Percentiles rank a stretch among this genome's conserved stretches.
Conservation (phyloP, 176 grass and related monocot species). For the Thalia dealbata region DNA sequence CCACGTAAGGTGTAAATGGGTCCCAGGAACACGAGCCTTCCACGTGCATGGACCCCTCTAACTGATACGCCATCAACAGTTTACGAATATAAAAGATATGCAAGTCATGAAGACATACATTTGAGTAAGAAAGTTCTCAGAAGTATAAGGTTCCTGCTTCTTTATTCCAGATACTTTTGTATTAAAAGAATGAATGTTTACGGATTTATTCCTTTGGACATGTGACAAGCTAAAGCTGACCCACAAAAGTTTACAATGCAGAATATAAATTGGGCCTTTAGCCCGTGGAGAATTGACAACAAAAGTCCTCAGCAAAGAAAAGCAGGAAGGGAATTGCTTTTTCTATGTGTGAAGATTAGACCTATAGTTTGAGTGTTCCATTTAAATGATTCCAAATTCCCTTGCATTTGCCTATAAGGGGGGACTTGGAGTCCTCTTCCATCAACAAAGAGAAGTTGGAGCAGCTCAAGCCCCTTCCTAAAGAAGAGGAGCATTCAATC, state of each 20-base stretch:
- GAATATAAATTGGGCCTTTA: conserved; percentile 39
- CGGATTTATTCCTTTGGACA: conserved; percentile 37
- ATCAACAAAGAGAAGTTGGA: not conserved
- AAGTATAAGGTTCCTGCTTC: conserved; percentile 68
- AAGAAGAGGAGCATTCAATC: not conserved
- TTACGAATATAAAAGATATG: conserved; percentile 30
- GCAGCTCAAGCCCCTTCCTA: conserved; percentile 8
- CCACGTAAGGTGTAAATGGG: not conserved
- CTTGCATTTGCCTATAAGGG: conserved; percentile 4
- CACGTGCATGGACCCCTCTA: not conserved
- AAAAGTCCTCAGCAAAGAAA: conserved; percentile 39
- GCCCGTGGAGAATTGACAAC: conserved; percentile 32
- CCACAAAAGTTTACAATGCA: conserved; percentile 44
- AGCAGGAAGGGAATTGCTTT: conserved; percentile 83
- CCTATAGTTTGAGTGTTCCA: conserved; percentile 32
- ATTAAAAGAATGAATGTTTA: conserved; percentile 30
- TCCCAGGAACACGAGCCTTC: not conserved
- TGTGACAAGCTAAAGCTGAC: conserved; percentile 35
- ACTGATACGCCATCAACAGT: conserved; percentile 21
- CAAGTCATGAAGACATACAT: conserved; percentile 22
- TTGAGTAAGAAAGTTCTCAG: conserved; percentile 39
- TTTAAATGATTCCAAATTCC: conserved; percentile 37
- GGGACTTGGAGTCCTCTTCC: not conserved
- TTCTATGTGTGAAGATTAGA: conserved; percentile 39
- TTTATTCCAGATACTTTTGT: conserved; percentile 22